phyloP scores from a whole-genome alignment of 1,284 basidiomycete genomes.

The Ceratorhiza oryzae-sativae region DNA sequence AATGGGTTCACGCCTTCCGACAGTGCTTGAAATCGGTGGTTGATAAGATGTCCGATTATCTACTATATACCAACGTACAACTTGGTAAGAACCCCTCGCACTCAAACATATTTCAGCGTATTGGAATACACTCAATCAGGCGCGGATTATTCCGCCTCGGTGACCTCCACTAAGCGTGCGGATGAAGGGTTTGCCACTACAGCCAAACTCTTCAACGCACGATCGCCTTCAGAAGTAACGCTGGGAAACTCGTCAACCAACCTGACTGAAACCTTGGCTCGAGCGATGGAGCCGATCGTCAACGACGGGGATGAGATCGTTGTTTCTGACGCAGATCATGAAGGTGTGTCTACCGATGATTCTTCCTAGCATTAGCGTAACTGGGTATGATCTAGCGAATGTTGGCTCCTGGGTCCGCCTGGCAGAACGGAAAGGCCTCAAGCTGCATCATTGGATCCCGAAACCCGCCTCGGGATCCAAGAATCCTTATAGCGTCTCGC shows the following conservation, averaged over 20 bases:
- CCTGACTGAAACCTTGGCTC: conserved; percentile 68
- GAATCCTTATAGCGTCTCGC: conserved; percentile 70
- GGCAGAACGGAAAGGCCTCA: conserved; percentile 65
- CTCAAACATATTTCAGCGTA: not conserved
- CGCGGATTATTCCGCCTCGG: conserved; percentile 68
- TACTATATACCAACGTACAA: conserved; percentile 74
- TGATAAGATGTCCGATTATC: conserved; percentile 68
- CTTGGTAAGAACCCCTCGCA: conserved; percentile 55
- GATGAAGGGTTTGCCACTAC: conserved; percentile 61
- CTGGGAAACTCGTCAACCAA: conserved; percentile 73
- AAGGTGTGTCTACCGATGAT: conserved; percentile 57
- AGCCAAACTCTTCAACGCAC: conserved; percentile 68
- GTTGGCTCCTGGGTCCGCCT: conserved; percentile 79
- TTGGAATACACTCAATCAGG: conserved; percentile 39
- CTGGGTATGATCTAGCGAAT: conserved; percentile 60
- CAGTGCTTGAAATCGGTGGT: conserved; percentile 56
- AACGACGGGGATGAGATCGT: conserved; percentile 72
- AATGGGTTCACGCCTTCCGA: too few relatives aligned
- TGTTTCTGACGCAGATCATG: conserved; percentile 72
- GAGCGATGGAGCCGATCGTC: conserved; percentile 64
- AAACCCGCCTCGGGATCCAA: conserved; percentile 52
- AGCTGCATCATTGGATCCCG: conserved; percentile 57
- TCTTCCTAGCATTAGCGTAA: conserved; percentile 1
- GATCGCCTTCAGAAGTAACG: conserved; percentile 65
- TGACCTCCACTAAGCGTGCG: conserved; percentile 61